phyloP scores from a whole-genome alignment of 192 early-diverging fungal genomes.

The Cetraspora pellucida region DNA sequence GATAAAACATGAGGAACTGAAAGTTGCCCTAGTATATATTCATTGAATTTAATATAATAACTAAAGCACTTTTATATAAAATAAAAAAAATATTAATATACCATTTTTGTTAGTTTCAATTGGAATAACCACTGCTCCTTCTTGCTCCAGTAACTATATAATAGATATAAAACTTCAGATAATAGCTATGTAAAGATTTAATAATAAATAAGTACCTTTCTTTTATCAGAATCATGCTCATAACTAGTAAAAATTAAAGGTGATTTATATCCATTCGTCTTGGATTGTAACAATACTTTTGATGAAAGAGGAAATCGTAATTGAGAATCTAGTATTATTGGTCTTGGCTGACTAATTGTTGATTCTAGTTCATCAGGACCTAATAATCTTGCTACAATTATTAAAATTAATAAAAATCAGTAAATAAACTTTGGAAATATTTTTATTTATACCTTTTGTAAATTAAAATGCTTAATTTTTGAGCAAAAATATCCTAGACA shows the following conservation, averaged over 20 bases:
- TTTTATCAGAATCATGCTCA: constrained; percentile 36
- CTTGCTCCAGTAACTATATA: constrained; percentile 46
- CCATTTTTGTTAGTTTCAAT: constrained; percentile 38
- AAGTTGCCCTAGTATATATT: constrained; percentile 31
- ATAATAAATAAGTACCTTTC: background rate
- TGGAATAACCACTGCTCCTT: constrained; percentile 62
- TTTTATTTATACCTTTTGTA: background rate
- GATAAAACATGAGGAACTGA: constrained; percentile 32
- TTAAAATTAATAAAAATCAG: too few relatives aligned
- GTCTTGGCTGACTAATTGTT: constrained; percentile 62
- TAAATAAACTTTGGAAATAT: background rate
- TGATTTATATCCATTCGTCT: constrained; percentile 2
- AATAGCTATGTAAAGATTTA: too few relatives aligned
- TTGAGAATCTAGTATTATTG: constrained; percentile 76
- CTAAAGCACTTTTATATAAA: too few relatives aligned
- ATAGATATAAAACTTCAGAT: too few relatives aligned
- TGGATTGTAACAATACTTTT: constrained; percentile 52
- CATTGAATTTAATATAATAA: background rate
- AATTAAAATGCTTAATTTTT: background rate
- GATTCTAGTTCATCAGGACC: background rate
- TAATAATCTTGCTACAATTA: constrained; percentile 29
- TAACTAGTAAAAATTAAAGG: constrained; percentile 62
- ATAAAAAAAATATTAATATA: constrained; percentile 35
- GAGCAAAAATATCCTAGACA: too few relatives aligned
- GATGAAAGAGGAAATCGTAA: constrained; percentile 63